These are phyloP conservation scores for Crithidia bombi DNA, from an alignment of 208 protist species.

Conservation along the genomic window DNA sequence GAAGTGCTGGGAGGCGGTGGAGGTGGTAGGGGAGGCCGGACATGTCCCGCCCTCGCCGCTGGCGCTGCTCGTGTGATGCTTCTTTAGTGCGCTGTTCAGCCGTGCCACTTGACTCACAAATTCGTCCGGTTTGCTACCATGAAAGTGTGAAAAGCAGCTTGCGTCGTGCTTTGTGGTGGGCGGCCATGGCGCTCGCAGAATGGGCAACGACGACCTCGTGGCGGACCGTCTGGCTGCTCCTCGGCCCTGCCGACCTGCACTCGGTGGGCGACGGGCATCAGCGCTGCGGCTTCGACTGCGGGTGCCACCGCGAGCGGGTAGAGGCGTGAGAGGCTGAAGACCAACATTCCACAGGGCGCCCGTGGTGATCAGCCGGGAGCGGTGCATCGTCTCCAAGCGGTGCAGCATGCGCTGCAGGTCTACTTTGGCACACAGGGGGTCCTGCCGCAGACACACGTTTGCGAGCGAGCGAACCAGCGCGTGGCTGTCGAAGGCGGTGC, in stretches of 20 bases:
- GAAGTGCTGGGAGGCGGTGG: not conserved
- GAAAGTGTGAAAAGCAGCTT: not conserved
- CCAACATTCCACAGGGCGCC: conserved; percentile 40
- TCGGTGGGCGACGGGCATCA: not conserved
- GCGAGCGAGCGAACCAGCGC: conserved; percentile 44
- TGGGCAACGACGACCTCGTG: not conserved
- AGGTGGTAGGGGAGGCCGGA: not conserved
- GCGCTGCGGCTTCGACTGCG: conserved; percentile 16
- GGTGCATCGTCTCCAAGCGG: conserved; percentile 38
- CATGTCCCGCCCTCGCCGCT: not conserved
- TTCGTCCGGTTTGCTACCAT: conserved; percentile 5
- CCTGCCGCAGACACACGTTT: conserved; percentile 44
- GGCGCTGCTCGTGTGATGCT: not conserved
- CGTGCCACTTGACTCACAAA: conserved; percentile 1
- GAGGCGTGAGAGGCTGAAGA: conserved; percentile 33
- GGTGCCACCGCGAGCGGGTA: conserved; percentile 6
- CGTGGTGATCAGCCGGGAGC: conserved; percentile 45
- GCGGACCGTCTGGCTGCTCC: not conserved
- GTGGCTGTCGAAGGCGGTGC: conserved; percentile 35
- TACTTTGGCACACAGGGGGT: conserved; percentile 53
- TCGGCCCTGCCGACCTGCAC: not conserved
- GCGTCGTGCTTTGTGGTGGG: not conserved
- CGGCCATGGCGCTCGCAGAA: not conserved
- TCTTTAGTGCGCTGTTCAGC: conserved; percentile 2
- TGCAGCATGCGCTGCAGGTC: conserved; percentile 38